Evolutionary conservation across 805 yeast genomes (phyloP).

Genomic region (Cephaloascus fragrans): DNA sequence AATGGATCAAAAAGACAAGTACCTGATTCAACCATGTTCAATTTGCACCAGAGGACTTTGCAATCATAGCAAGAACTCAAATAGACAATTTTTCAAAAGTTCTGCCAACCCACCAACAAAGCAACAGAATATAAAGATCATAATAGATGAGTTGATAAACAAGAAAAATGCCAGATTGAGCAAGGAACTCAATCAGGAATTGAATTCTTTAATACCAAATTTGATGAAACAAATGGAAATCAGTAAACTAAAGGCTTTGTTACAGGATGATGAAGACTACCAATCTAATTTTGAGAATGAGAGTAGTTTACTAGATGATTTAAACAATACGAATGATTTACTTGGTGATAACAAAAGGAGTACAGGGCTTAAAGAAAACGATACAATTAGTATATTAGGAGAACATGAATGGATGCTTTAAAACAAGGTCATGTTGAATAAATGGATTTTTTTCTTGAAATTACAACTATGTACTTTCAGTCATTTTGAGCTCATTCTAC

Average conservation of each 20-base stretch:
- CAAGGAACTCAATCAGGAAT: background rate
- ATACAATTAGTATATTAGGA: background rate
- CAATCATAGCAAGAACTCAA: background rate
- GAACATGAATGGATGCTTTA: background rate
- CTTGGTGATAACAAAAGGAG: background rate
- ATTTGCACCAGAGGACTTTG: background rate
- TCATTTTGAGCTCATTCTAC: too few species aligned
- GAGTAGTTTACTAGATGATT: too few species aligned
- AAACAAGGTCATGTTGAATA: too few species aligned
- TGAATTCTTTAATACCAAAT: background rate
- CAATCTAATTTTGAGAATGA: background rate
- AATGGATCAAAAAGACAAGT: background rate
- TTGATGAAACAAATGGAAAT: background rate
- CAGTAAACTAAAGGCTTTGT: background rate
- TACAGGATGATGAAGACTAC: background rate
- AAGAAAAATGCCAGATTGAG: background rate
- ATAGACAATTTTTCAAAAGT: background rate
- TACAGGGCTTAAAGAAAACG: background rate
- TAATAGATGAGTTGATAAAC: background rate
- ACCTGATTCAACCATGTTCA: background rate
- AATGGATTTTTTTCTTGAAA: too few species aligned
- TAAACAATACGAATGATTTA: background rate
- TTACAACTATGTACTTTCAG: too few species aligned
- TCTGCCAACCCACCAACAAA: background rate
- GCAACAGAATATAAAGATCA: background rate